Conservation (phyloP, 768 basidiomycete species). For the Rickenella mellea region DNA sequence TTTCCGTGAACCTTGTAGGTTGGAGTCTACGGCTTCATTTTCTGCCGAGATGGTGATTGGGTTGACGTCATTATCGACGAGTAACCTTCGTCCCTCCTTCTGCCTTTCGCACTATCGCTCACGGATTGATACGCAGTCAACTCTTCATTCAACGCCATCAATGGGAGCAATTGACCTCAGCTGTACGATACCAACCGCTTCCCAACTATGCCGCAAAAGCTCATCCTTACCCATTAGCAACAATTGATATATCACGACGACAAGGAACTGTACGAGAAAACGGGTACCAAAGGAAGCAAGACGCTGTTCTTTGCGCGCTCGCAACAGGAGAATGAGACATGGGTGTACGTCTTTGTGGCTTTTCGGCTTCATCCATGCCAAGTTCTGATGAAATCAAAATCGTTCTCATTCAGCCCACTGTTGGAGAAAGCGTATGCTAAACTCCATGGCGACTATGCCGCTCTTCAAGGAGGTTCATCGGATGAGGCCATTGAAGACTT, state of each 20-base stretch:
- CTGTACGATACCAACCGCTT: too few relatives aligned
- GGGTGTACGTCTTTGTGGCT: conserved; percentile 25
- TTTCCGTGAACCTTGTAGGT: conserved; percentile 20
- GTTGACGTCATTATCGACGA: conserved; percentile 48
- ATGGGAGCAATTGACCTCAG: conserved; percentile 34
- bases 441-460: conserved; percentile 41
- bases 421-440: conserved; percentile 55
- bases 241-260: conserved; percentile 41
- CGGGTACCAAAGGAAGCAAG: conserved; percentile 37
- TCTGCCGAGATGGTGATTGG: conserved; percentile 44
- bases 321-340: conserved; percentile 39
- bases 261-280: conserved; percentile 34
- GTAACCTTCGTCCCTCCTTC: conserved; percentile 29
- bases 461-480: conserved; percentile 31
- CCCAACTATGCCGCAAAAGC: too few relatives aligned
- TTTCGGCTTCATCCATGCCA: background rate
- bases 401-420: conserved; percentile 22
- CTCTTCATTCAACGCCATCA: conserved; percentile 41
- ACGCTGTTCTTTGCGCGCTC: conserved; percentile 41
- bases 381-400: background rate
- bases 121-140: conserved; percentile 21
- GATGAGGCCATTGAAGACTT: conserved; percentile 48
- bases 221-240: too few relatives aligned
- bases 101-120: background rate
- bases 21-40: conserved; percentile 51